Percentiles rank a stretch among this genome's conserved stretches.
phyloP scores from a whole-genome alignment of 805 yeast species.

The Candida gorgasii region DNA sequence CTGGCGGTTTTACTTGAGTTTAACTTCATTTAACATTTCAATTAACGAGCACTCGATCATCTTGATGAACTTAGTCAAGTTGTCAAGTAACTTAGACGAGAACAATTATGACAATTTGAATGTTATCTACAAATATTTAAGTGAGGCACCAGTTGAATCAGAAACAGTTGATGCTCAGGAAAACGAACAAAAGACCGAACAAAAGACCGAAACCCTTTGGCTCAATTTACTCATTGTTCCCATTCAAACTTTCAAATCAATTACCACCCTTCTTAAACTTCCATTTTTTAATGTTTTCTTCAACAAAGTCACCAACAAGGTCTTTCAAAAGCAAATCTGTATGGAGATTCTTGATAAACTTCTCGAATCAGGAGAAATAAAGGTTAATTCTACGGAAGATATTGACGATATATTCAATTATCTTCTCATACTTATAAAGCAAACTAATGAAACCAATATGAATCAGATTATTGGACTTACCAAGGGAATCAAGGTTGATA shows the following conservation, averaged over 20 bases:
- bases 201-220: slow-evolving; percentile 38
- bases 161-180: slow-evolving; percentile 9
- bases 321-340: slow-evolving; percentile 59
- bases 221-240: slow-evolving; percentile 50
- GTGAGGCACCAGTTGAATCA: slow-evolving; percentile 8
- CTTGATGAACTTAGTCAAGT: slow-evolving; percentile 61
- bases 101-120: slow-evolving; percentile 60
- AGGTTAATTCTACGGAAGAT: slow-evolving; percentile 34
- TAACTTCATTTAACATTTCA: slow-evolving; percentile 59
- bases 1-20: slow-evolving; percentile 60
- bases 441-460: slow-evolving; percentile 30
- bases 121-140: slow-evolving; percentile 58
- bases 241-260: slow-evolving; percentile 41
- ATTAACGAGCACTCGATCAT: slow-evolving; percentile 64
- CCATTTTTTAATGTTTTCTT: slow-evolving; percentile 54
- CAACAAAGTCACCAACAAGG: slow-evolving; percentile 48
- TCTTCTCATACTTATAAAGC: slow-evolving; percentile 53
- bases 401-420: slow-evolving; percentile 62
- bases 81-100: slow-evolving; percentile 70
- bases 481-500: slow-evolving; percentile 29
- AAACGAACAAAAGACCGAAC: background rate
- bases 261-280: slow-evolving; percentile 44
- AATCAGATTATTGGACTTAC: slow-evolving; percentile 42
- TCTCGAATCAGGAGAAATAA: slow-evolving; percentile 35
- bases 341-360: slow-evolving; percentile 61